Evolutionary conservation across 345 rosid species (phyloP).

Genomic region (Melaleuca quinquenervia): DNA sequence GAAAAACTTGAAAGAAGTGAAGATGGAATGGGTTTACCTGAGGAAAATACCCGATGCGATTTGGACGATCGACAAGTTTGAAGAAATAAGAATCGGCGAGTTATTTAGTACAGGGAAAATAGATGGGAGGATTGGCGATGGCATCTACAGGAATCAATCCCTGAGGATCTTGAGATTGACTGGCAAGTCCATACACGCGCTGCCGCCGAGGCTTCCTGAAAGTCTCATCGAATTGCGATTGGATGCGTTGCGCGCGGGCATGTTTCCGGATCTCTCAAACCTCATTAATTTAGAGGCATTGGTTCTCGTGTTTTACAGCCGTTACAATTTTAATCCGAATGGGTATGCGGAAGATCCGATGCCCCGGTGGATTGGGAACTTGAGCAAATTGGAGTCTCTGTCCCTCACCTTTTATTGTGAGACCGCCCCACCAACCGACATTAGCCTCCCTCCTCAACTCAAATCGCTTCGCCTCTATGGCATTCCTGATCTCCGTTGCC

Average conservation of each 20-base stretch:
- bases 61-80: background rate
- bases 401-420: rapidly evolving
- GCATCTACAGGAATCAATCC: background rate
- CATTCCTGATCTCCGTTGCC: background rate
- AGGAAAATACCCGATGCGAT: background rate
- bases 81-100: background rate
- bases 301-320: rapidly evolving
- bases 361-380: background rate
- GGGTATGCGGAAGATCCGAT: background rate
- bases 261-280: background rate
- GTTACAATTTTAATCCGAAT: rapidly evolving
- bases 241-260: rapidly evolving
- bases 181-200: rapidly evolving
- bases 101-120: too few relatives aligned
- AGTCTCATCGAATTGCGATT: background rate
- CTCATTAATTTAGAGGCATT: background rate
- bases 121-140: background rate
- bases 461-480: too few relatives aligned
- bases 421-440: background rate
- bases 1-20: background rate
- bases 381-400: background rate
- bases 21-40: too few relatives aligned
- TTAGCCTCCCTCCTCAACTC: background rate
- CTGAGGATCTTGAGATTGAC: background rate
- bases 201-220: background rate